Percentiles rank a stretch among this genome's conserved stretches.
Evolutionary conservation across 805 yeast genomes (phyloP).

Genomic region (Komagataella pseudopastoris): DNA sequence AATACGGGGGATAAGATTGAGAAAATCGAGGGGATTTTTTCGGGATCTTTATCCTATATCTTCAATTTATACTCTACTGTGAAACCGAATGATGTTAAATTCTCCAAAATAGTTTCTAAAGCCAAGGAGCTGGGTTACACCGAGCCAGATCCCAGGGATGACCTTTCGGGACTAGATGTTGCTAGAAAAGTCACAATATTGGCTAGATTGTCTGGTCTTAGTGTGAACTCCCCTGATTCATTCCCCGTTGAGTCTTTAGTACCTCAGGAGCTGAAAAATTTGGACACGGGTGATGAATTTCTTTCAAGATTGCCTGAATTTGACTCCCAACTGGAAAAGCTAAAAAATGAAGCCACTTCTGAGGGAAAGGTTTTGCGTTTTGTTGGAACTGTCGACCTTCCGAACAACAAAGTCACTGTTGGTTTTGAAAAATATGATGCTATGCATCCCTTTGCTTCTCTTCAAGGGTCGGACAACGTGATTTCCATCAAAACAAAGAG

Average conservation of each 20-base stretch:
- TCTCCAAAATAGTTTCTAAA: slow-evolving; percentile 77
- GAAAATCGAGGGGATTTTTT: slow-evolving; percentile 89
- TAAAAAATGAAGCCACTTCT: slow-evolving; percentile 69
- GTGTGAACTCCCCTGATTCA: slow-evolving; percentile 76
- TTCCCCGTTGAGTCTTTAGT: slow-evolving; percentile 92
- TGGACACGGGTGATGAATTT: slow-evolving; percentile 64
- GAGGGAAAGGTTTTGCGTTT: slow-evolving; percentile 85
- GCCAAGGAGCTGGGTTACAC: slow-evolving; percentile 93
- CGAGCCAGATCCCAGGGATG: slow-evolving; percentile 99
- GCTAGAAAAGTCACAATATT: slow-evolving; percentile 97
- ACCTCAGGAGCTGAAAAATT: slow-evolving; percentile 72
- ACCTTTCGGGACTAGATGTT: slow-evolving; percentile 93
- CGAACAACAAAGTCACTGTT: slow-evolving; percentile 58
- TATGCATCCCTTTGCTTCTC: slow-evolving; percentile 90
- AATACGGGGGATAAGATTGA: slow-evolving; percentile 88
- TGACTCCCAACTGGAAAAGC: slow-evolving; percentile 65
- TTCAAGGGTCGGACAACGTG: slow-evolving; percentile 94
- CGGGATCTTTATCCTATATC: slow-evolving; percentile 91
- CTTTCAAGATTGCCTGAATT: slow-evolving; percentile 68
- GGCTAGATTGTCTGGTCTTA: slow-evolving; percentile 83
- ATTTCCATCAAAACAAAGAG: slow-evolving; percentile 85
- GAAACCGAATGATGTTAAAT: slow-evolving; percentile 47
- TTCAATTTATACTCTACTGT: slow-evolving; percentile 85
- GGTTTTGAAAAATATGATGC: slow-evolving; percentile 79
- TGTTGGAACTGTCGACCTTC: slow-evolving; percentile 81